Conservation (phyloP, 2,329 filamentous ascomycete genomes). For the Xylaria sp. region DNA sequence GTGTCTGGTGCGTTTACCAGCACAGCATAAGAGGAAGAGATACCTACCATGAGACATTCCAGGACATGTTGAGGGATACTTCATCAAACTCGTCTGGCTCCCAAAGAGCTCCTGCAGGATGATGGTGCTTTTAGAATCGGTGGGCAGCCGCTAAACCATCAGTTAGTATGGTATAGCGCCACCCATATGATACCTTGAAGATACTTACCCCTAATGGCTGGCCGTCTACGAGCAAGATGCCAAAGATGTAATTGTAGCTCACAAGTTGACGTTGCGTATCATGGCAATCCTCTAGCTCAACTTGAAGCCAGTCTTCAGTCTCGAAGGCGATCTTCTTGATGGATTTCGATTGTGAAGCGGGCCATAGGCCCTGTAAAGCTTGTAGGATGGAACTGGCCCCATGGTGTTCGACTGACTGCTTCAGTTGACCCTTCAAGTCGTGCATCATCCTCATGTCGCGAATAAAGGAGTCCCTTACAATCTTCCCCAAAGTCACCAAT, state of each 20-base stretch:
- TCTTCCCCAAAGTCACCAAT: conserved; percentile 37
- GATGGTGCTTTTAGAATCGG: conserved; percentile 27
- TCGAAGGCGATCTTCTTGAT: conserved; percentile 13
- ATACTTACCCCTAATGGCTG: conserved; percentile 45
- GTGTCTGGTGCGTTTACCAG: too few species aligned
- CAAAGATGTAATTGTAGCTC: conserved; percentile 40
- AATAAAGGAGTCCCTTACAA: conserved; percentile 44
- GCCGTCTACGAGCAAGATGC: conserved; percentile 45
- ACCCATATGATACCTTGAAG: background rate
- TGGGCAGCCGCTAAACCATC: conserved; percentile 46
- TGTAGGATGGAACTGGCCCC: conserved; percentile 27
- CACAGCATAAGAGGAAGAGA: background rate
- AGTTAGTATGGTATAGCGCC: conserved; percentile 8
- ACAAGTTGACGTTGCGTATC: conserved; percentile 28
- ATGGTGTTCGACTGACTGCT: conserved; percentile 35
- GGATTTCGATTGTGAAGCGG: conserved; percentile 34
- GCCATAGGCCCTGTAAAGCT: conserved; percentile 48
- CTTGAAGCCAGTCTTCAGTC: conserved; percentile 27
- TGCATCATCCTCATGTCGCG: conserved; percentile 50
- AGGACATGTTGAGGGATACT: conserved; percentile 52
- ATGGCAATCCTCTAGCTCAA: conserved; percentile 9
- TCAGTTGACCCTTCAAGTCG: conserved; percentile 39
- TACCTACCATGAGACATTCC: conserved; percentile 57
- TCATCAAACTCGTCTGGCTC: conserved; percentile 49
- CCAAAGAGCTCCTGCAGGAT: conserved; percentile 57